Evolutionary conservation across 2,329 filamentous ascomycete species (phyloP), one percentile per base, ranked within the genome.

Genomic region (Fusarium heterosporum): DNA sequence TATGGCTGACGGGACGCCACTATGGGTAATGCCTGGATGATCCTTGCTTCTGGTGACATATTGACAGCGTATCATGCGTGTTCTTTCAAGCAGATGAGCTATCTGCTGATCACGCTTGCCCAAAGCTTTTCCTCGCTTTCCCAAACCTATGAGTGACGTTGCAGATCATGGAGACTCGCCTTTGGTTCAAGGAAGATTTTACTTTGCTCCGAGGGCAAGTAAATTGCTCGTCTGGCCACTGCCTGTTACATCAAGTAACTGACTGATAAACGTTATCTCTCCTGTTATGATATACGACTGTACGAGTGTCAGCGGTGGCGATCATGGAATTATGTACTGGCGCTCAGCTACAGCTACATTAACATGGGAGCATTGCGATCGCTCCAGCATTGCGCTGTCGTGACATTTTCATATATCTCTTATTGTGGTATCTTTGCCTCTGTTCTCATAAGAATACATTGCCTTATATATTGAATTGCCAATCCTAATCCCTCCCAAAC

Each of bases 1-100:
- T 28, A 38, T 40, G 29, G 19, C 41, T 61, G 26, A 26, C 36
- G 42, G 36, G 39, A 32, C 16, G 17, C 39, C 41, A 41, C 22
- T 28, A 38, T 30, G 36, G 16, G 17, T 34, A 41, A 22, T 45
- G 28, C 46, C 46, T 12, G 17, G 41, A 29, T 34, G 36, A 25
- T 43, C 14, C 36, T 43, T 30, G 30, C 28, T 42, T 46, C 40
- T 25, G 25, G 22, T n/a, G 41, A 40, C 50, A 49, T 38, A 12
- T 43, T 29, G 19, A 48, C 34, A n/a, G 25, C 65, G 48, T 69
- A 66, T 68, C 56, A 59, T 34, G 30, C 42, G 38, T 32, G 8
- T 39, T 47, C 26, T 32, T 30, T 41, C 16, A 36, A 17, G 9
- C 38, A 43, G 41, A 53, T 68, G 54, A 30, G 22, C 28, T 28